Evolutionary conservation across 2,329 filamentous ascomycete species (phyloP).

Genomic region (Aphanoascus verrucosus): DNA sequence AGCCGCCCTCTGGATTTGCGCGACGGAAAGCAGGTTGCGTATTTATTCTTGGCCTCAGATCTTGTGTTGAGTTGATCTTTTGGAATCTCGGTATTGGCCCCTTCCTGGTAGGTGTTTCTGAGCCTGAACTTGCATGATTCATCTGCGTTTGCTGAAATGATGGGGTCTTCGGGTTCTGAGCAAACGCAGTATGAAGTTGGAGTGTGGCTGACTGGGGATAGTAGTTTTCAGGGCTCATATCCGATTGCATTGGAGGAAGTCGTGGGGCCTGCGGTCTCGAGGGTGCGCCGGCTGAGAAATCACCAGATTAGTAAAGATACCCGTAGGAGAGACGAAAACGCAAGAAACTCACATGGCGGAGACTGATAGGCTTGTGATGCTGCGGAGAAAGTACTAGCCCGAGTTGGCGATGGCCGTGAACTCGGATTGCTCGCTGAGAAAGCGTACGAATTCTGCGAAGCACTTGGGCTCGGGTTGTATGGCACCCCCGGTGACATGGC

Average conservation of each 20-base stretch:
- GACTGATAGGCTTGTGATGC: conserved; percentile 50
- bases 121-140: conserved; percentile 20
- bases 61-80: conserved; percentile 59
- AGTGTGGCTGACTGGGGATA: conserved; percentile 62
- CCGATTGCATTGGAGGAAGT: conserved; percentile 62
- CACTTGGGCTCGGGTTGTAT: conserved; percentile 56
- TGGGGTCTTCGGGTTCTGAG: conserved; percentile 42
- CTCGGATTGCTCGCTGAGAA: conserved; percentile 43
- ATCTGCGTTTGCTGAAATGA: conserved; percentile 35
- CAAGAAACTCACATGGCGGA: conserved; percentile 41
- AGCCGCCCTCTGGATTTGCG: conserved; percentile 92
- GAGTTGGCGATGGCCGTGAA: conserved; percentile 67
- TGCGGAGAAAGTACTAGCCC: conserved; percentile 49
- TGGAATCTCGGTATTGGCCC: conserved; percentile 79
- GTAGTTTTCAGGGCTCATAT: conserved; percentile 56
- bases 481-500: conserved; percentile 68
- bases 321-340: background rate
- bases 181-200: conserved; percentile 58
- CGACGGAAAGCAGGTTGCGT: conserved; percentile 79
- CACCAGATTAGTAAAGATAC: background rate
- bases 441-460: conserved; percentile 41
- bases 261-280: conserved; percentile 49
- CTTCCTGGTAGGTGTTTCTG: conserved; percentile 30
- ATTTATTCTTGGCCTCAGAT: conserved; percentile 75
- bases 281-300: conserved; percentile 18